Conservation (phyloP, 1,139 yeast species). For the Meyerozyma athensensis region DNA sequence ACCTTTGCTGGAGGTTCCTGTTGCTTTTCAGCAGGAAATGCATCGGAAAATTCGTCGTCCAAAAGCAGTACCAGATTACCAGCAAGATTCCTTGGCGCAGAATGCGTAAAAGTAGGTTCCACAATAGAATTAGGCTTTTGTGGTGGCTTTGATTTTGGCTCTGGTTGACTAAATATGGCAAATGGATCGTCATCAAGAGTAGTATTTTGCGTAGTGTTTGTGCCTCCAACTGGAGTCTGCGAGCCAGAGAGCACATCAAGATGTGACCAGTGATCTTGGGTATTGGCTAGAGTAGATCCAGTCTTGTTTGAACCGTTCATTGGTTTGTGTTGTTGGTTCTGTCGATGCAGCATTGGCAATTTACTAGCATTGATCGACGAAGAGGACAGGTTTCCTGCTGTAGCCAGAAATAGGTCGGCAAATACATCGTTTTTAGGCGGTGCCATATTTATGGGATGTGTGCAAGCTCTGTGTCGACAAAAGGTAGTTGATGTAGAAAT, state of each 20-base stretch:
- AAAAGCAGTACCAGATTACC: slow-evolving; percentile 9
- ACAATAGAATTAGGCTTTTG: not conserved
- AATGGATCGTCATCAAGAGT: slow-evolving; percentile 17
- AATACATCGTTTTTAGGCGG: slow-evolving; percentile 46
- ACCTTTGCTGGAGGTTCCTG: slow-evolving; percentile 8
- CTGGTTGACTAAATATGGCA: slow-evolving; percentile 14
- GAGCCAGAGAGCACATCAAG: slow-evolving; percentile 16
- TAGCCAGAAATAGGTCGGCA: slow-evolving; percentile 42
- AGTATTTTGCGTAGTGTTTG: slow-evolving; percentile 6
- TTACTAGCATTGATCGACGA: slow-evolving; percentile 8
- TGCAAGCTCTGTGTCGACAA: no score
- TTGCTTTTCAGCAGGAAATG: slow-evolving; percentile 16
- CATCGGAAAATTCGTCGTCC: slow-evolving; percentile 44
- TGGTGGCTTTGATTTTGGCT: slow-evolving; percentile 5
- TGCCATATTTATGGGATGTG: slow-evolving; percentile 3
- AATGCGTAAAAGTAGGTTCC: not conserved
- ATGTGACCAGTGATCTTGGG: slow-evolving; percentile 16
- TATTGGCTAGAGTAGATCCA: not conserved
- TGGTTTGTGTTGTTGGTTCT: slow-evolving; percentile 11
- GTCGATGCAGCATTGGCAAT: slow-evolving; percentile 20
- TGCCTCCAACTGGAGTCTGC: slow-evolving; percentile 3
- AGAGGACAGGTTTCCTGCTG: slow-evolving; percentile 15
- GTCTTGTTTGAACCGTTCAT: not conserved
- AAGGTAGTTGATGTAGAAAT: no score
- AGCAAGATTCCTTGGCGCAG: not conserved